phyloP scores from a whole-genome alignment of 2,329 filamentous ascomycete species.

The Lanzia echinophila region DNA sequence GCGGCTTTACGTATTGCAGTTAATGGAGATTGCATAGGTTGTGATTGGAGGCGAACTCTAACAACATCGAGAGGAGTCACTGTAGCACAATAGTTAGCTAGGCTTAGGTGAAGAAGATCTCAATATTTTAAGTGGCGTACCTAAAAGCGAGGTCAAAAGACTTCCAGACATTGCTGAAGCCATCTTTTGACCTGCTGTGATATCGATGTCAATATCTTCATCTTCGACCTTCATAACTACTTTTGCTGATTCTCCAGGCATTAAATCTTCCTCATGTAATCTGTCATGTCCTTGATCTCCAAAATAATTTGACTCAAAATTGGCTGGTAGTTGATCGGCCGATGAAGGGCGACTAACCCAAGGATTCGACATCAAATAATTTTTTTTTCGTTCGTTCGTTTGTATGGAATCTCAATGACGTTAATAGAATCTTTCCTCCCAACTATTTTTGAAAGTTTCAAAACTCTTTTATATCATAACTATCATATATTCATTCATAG shows the following conservation, averaged over 20 bases:
- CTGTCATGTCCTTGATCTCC: conserved; percentile 22
- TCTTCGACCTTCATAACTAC: conserved; percentile 27
- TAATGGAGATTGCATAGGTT: conserved; percentile 48
- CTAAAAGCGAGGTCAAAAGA: conserved; percentile 79
- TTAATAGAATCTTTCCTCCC: background rate
- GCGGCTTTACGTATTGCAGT: conserved; percentile 49
- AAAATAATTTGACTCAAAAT: conserved; percentile 9
- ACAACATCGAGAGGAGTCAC: conserved; percentile 96
- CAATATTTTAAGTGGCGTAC: conserved; percentile 41
- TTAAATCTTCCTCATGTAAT: conserved; percentile 24
- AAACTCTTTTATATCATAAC: background rate
- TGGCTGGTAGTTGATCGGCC: conserved; percentile 19
- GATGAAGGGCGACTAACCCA: conserved; percentile 20
- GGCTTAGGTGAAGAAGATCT: conserved; percentile 2
- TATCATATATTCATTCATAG: background rate
- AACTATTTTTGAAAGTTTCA: background rate
- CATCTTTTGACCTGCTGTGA: conserved; percentile 88
- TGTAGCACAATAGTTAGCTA: conserved; percentile 31
- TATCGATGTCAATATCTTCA: conserved; percentile 48
- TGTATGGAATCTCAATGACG: conserved; percentile 5
- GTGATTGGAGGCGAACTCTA: conserved; percentile 87
- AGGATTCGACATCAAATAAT: conserved; percentile 19
- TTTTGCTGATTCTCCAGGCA: conserved; percentile 23
- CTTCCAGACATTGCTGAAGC: conserved; percentile 87
- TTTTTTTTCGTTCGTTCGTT: background rate